Evolutionary conservation across 2,329 filamentous ascomycete species (phyloP).

Genomic region (Metarhizium brunneum): DNA sequence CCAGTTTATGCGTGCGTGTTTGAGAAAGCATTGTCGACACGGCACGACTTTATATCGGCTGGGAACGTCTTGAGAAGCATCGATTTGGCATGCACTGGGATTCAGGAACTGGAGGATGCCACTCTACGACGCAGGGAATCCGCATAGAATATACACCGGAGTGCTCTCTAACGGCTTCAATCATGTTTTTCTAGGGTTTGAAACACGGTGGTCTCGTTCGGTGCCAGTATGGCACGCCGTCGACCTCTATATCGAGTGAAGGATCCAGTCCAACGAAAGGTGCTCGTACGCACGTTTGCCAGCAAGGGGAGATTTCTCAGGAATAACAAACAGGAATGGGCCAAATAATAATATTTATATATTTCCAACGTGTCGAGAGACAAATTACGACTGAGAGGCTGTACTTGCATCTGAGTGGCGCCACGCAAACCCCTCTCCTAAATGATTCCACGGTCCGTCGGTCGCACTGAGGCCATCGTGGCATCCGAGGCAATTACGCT

Average conservation of each 20-base stretch:
- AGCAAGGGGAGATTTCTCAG: not conserved
- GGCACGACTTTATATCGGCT: constrained; percentile 3
- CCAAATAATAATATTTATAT: no score
- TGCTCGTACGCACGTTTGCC: not conserved
- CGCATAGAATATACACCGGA: not conserved
- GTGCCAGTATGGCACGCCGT: not conserved
- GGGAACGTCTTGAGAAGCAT: not conserved
- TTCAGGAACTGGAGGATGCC: not conserved
- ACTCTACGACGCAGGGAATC: not conserved
- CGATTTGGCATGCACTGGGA: not conserved
- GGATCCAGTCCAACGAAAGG: not conserved
- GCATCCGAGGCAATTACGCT: not conserved
- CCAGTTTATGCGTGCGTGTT: not conserved
- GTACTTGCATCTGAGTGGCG: no score
- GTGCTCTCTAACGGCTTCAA: not conserved
- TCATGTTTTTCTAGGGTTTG: not conserved
- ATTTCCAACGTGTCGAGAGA: no score
- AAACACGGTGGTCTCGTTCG: not conserved
- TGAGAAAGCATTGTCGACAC: not conserved
- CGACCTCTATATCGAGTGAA: not conserved
- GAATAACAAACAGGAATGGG: not conserved
- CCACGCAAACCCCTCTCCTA: not conserved
- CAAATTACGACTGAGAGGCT: no score
- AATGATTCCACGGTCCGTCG: not conserved
- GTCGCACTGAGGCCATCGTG: constrained; percentile 4